Conservation (phyloP, 768 basidiomycete species). For the Favolaschia claudopus region DNA sequence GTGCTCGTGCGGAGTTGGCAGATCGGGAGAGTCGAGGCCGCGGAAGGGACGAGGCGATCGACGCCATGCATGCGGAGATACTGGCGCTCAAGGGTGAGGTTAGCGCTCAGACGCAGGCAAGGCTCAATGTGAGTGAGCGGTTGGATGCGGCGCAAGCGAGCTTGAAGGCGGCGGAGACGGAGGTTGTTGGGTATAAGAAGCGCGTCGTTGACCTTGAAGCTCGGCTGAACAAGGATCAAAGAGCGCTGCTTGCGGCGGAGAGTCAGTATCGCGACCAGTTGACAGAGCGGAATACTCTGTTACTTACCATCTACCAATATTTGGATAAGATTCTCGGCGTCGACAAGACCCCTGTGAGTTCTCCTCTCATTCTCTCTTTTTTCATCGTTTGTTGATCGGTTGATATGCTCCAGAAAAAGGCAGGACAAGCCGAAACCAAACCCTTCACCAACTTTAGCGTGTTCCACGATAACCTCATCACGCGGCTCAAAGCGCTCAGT, state of each 20-base stretch:
- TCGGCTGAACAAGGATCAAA: slow-evolving; percentile 82
- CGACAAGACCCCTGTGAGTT: slow-evolving; percentile 81
- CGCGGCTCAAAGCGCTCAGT: slow-evolving; percentile 82
- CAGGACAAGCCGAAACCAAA: slow-evolving; percentile 81
- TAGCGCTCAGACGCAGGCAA: slow-evolving; percentile 85
- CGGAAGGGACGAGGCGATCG: slow-evolving; percentile 76
- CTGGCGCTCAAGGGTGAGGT: slow-evolving; percentile 82
- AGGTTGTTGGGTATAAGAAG: slow-evolving; percentile 64
- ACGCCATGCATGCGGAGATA: slow-evolving; percentile 80
- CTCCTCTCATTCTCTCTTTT: neutral
- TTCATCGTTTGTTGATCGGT: neutral
- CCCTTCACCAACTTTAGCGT: slow-evolving; percentile 93
- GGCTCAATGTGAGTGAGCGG: slow-evolving; percentile 88
- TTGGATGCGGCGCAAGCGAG: slow-evolving; percentile 73
- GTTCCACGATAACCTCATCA: slow-evolving; percentile 94
- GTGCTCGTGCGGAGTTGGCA: slow-evolving; percentile 73
- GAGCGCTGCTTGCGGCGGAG: slow-evolving; percentile 73
- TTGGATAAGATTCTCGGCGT: slow-evolving; percentile 93
- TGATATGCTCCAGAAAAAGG: slow-evolving; percentile 65
- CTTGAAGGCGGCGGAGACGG: slow-evolving; percentile 73
- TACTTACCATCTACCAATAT: slow-evolving; percentile 94
- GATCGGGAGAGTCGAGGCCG: slow-evolving; percentile 69
- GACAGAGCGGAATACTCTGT: slow-evolving; percentile 89
- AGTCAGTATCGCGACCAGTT: slow-evolving; percentile 89
- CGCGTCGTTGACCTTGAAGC: slow-evolving; percentile 80